Evolutionary conservation across 2,329 filamentous ascomycete genomes (phyloP), one percentile per base, ranked within the genome.

Genomic region (Domatiomyces globalis): DNA sequence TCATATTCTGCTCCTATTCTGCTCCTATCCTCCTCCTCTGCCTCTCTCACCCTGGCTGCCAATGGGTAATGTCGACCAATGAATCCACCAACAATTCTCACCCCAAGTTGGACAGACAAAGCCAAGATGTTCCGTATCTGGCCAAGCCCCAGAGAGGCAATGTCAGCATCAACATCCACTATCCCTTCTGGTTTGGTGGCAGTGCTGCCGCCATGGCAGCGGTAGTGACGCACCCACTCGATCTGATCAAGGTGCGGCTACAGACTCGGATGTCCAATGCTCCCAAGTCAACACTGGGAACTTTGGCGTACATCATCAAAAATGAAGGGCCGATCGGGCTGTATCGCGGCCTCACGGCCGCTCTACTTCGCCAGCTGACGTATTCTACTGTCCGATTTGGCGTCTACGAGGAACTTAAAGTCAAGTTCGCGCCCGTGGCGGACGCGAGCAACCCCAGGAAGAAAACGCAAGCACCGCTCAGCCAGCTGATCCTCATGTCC

Each of bases 311-410:
- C 71, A 83, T 98, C 60, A 67, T 89, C 56, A 81, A 80, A 61
- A 75, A 78, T 62, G 79, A 92, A 69, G 88, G 90, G 42, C 56
- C 85, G n/a, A 69, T 75, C 27, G 90, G 88, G 25, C 77, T 98
- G 46, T 98, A 98, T 71, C 83, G 79, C 63, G 92, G 92, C 54
- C 81, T 96, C 53, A 94, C 89, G 1, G 92, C 92, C 59, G 92
- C 89, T 51, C 79, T 96, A 47, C 78, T 96, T 52, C 89, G 92
- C 58, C 92, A 96, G 72, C 78, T 89, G 60, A 96, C 92, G 54
- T 98, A 98, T 73, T 92, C 85, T 54, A 98, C 92, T 48, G 92
- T 88, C 39, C 87, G 92, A 47, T 98, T 98, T 71, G 92, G 88
- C 58, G 81, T 95, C 58, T 98, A 98, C 74, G 92, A 96, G 71